These are phyloP conservation scores for Paramarasmius palmivorus DNA, from an alignment of 1,284 basidiomycete genomes.

Conservation along the genomic window DNA sequence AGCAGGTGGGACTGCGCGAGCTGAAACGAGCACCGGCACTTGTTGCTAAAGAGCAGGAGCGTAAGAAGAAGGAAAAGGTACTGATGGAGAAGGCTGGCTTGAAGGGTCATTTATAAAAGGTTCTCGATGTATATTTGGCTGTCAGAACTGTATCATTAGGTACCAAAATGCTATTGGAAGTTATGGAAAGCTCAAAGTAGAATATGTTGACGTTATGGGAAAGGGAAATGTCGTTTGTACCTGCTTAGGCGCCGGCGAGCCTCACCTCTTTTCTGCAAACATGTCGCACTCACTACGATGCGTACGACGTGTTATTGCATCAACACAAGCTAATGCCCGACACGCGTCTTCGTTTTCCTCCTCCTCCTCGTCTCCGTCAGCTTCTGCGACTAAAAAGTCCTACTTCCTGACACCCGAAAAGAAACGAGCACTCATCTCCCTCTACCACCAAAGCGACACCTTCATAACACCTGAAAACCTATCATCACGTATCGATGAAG, in stretches of 20 bases:
- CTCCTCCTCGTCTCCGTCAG: conserved; percentile 21
- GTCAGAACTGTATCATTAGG: too few relatives aligned
- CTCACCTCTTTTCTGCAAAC: too few relatives aligned
- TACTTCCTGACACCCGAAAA: conserved; percentile 52
- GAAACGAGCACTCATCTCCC: conserved; percentile 67
- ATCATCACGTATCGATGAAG: conserved; percentile 58
- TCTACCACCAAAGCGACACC: conserved; percentile 68
- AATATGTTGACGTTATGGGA: too few relatives aligned
- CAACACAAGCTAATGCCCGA: background rate
- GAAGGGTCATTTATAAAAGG: conserved; percentile 52
- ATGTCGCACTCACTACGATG: too few relatives aligned
- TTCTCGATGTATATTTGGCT: background rate
- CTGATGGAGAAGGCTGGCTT: conserved; percentile 60
- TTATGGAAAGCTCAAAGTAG: too few relatives aligned
- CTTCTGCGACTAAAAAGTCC: conserved; percentile 23
- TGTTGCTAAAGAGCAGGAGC: conserved; percentile 49
- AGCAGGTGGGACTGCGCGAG: conserved; percentile 90
- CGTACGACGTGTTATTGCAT: background rate
- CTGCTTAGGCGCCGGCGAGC: too few relatives aligned
- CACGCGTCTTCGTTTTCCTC: conserved; percentile 1
- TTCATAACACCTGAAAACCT: conserved; percentile 74
- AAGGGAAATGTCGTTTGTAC: too few relatives aligned
- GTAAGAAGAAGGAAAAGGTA: conserved; percentile 59
- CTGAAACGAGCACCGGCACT: conserved; percentile 68
- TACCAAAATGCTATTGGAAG: too few relatives aligned